Conservation (phyloP, 2,329 filamentous ascomycete genomes). For the Talaromyces sp. region DNA sequence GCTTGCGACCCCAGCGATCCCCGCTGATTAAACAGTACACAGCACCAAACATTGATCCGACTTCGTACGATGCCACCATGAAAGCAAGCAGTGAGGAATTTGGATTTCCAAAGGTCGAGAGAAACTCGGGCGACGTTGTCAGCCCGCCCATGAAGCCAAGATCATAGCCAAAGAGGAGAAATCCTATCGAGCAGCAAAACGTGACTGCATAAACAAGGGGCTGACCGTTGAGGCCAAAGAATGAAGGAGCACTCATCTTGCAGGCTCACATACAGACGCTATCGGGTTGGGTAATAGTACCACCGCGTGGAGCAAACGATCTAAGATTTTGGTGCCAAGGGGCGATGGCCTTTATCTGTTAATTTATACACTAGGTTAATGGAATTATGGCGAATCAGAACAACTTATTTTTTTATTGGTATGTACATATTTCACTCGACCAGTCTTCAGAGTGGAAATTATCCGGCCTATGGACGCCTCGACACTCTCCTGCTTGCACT, state of each 20-base stretch:
- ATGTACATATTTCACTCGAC: background rate
- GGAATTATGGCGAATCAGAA: background rate
- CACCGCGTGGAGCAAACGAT: background rate
- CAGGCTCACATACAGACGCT: background rate
- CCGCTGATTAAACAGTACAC: constrained; percentile 30
- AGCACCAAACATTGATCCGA: constrained; percentile 22
- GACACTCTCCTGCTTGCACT: background rate
- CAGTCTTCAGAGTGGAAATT: background rate
- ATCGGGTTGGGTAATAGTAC: background rate
- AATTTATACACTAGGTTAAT: background rate
- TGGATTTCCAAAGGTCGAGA: constrained; percentile 15
- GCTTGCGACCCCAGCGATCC: constrained; percentile 36
- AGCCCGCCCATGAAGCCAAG: constrained; percentile 35
- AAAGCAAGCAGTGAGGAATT: constrained; percentile 18
- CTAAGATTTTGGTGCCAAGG: background rate
- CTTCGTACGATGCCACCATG: constrained; percentile 20
- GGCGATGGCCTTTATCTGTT: background rate
- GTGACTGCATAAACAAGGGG: constrained; percentile 18
- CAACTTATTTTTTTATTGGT: background rate
- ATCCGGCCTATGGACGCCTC: background rate
- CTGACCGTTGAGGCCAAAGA: constrained; percentile 13
- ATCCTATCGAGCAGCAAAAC: constrained; percentile 27
- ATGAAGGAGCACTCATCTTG: constrained; percentile 4
- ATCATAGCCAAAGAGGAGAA: constrained; percentile 38
- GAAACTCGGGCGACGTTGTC: constrained; percentile 10